Conservation (phyloP, 2,329 filamentous ascomycete species). For the Davidsoniella virescens region DNA sequence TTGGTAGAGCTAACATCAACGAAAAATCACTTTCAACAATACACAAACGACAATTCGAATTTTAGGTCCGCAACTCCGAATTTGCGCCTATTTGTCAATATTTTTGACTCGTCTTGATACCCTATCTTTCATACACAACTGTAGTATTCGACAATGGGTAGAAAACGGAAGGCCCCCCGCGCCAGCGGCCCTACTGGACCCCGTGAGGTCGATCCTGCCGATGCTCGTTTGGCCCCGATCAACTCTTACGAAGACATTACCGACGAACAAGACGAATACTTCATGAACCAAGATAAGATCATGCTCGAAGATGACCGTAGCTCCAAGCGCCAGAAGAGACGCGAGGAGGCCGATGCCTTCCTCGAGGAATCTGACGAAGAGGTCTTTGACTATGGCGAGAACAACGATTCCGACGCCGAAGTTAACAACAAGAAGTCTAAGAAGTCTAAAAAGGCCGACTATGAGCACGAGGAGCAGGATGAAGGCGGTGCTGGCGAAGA, state of each 20-base stretch:
- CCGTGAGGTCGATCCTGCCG: slow-evolving; percentile 36
- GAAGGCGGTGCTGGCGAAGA: slow-evolving; percentile 23
- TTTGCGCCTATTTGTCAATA: neutral
- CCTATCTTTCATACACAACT: neutral
- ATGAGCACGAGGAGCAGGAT: slow-evolving; percentile 42
- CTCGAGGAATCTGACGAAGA: slow-evolving; percentile 48
- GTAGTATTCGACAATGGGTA: slow-evolving; percentile 31
- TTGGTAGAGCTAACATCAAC: neutral
- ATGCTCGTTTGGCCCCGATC: slow-evolving; percentile 45
- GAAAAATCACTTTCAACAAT: neutral
- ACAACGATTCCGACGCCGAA: slow-evolving; percentile 24
- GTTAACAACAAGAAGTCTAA: slow-evolving; percentile 23
- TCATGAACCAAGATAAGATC: slow-evolving; percentile 71
- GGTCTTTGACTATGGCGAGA: slow-evolving; percentile 31
- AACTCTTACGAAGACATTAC: slow-evolving; percentile 68
- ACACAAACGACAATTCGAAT: neutral
- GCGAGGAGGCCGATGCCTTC: slow-evolving; percentile 47
- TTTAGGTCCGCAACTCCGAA: neutral
- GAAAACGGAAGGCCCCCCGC: slow-evolving; percentile 54
- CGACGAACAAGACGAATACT: slow-evolving; percentile 88
- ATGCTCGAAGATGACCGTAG: slow-evolving; percentile 66
- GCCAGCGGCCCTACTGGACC: slow-evolving; percentile 32
- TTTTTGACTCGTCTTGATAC: neutral
- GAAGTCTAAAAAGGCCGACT: slow-evolving; percentile 18
- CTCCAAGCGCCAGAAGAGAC: slow-evolving; percentile 58